Conservation (phyloP, 371 early-diverging fungal genomes). For the Caulochytrium protostelioides region DNA sequence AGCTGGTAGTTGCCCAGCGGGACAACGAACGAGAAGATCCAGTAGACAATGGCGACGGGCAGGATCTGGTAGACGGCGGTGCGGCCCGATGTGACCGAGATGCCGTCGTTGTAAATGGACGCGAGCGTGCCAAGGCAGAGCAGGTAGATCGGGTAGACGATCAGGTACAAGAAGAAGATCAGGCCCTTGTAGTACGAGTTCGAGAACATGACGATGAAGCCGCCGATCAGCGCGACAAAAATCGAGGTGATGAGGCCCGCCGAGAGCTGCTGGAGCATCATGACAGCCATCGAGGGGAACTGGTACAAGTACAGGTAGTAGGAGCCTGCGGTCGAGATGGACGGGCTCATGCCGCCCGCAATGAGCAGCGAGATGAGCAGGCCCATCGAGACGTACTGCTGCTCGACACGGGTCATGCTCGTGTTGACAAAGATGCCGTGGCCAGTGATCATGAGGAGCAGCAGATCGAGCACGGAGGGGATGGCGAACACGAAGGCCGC, state of each 20-base stretch:
- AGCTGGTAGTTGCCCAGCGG: not conserved
- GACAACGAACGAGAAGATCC: not conserved
- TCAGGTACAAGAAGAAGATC: not conserved
- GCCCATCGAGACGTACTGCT: not conserved
- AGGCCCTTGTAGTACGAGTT: not conserved
- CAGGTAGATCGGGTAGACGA: slow-evolving; percentile 2
- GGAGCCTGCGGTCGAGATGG: not conserved
- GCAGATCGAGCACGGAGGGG: slow-evolving; percentile 1
- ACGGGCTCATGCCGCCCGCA: not conserved
- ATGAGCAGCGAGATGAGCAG: not conserved
- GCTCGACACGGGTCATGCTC: not conserved
- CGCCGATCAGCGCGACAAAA: not conserved
- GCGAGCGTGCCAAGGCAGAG: not conserved
- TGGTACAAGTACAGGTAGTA: slow-evolving; percentile 1
- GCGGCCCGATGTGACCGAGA: slow-evolving; percentile 1
- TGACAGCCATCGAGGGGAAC: slow-evolving; percentile 1
- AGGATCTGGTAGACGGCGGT: not conserved
- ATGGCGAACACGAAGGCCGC: slow-evolving; percentile 1
- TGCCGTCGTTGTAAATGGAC: slow-evolving; percentile 1
- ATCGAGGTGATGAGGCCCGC: not conserved
- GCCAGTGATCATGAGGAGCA: slow-evolving; percentile 1
- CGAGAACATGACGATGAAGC: not conserved
- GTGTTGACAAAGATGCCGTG: slow-evolving; percentile 2
- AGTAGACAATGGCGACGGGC: not conserved
- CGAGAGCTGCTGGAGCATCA: not conserved